Evolutionary conservation across 2,329 filamentous ascomycete species (phyloP).

Genomic region (Phialocephala subalpina): DNA sequence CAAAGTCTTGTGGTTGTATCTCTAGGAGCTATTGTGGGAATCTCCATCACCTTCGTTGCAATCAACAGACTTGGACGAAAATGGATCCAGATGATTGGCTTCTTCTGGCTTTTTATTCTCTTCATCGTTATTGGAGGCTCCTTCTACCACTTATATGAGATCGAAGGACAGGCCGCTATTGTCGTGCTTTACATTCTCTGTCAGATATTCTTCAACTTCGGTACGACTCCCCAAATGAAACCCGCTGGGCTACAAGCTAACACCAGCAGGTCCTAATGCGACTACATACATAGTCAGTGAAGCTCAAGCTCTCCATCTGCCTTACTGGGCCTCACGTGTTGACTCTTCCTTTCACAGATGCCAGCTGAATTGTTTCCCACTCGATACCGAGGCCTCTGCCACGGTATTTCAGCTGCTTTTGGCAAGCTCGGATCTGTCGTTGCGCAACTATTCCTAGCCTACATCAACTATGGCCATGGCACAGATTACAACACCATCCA

Average conservation of each 20-base stretch:
- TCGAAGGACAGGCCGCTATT: slow-evolving; percentile 21
- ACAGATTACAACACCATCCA: slow-evolving; percentile 25
- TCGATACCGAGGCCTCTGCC: slow-evolving; percentile 24
- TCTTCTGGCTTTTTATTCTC: slow-evolving; percentile 37
- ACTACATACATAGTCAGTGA: slow-evolving; percentile 22
- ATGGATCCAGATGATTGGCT: slow-evolving; percentile 36
- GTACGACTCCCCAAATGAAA: slow-evolving; percentile 7
- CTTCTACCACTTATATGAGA: slow-evolving; percentile 29
- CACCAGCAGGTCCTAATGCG: slow-evolving; percentile 14
- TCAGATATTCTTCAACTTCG: slow-evolving; percentile 37
- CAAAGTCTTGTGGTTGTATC: slow-evolving; percentile 35
- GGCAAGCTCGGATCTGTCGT: slow-evolving; percentile 24
- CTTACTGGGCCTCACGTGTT: not conserved
- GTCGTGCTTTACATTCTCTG: slow-evolving; percentile 34
- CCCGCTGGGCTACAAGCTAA: not conserved
- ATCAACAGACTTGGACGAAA: slow-evolving; percentile 34
- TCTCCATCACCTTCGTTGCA: slow-evolving; percentile 30
- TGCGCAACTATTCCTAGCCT: slow-evolving; percentile 29
- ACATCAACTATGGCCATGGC: slow-evolving; percentile 30
- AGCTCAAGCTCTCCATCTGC: not conserved
- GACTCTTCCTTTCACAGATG: slow-evolving; percentile 15
- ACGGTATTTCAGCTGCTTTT: slow-evolving; percentile 24
- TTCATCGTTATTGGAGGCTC: slow-evolving; percentile 36
- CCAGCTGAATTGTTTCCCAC: slow-evolving; percentile 27
- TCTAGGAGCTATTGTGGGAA: slow-evolving; percentile 29